phyloP scores from a whole-genome alignment of 2,329 filamentous ascomycete genomes.

The Trichoderma sp. region DNA sequence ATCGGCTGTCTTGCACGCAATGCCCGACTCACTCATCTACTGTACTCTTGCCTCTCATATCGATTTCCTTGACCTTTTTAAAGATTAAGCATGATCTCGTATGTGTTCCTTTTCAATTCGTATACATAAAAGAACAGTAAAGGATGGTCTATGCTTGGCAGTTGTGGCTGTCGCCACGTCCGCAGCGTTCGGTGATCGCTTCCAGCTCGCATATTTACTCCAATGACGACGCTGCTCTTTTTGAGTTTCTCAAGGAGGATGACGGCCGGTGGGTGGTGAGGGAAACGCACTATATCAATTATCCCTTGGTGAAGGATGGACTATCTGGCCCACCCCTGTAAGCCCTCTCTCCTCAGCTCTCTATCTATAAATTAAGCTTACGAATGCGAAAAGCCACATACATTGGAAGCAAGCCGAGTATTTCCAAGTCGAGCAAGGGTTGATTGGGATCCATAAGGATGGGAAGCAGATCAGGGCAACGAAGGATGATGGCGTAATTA shows the following conservation, averaged over 20 bases:
- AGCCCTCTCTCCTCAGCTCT: background rate
- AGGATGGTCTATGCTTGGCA: background rate
- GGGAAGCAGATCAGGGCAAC: background rate
- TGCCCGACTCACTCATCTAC: background rate
- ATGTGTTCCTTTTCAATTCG: background rate
- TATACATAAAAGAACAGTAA: background rate
- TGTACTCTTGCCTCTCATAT: background rate
- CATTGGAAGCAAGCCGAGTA: constrained; percentile 8
- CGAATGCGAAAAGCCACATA: background rate
- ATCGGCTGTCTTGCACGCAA: background rate
- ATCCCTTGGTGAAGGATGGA: background rate
- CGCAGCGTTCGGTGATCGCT: background rate
- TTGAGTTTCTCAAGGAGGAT: constrained; percentile 10
- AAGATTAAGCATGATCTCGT: background rate
- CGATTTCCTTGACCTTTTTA: fast-evolving
- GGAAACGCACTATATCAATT: constrained; percentile 2
- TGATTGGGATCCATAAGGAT: background rate
- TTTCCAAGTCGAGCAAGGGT: background rate
- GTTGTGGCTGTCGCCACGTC: constrained; percentile 11
- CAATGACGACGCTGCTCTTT: background rate
- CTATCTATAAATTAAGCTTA: background rate
- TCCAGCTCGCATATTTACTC: background rate
- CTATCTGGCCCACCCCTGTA: constrained; percentile 12
- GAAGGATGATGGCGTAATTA: constrained; percentile 8
- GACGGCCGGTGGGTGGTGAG: constrained; percentile 9